Evolutionary conservation across 352 stramenopile genomes (phyloP).

Genomic region (Globisporangium cystogenes): DNA sequence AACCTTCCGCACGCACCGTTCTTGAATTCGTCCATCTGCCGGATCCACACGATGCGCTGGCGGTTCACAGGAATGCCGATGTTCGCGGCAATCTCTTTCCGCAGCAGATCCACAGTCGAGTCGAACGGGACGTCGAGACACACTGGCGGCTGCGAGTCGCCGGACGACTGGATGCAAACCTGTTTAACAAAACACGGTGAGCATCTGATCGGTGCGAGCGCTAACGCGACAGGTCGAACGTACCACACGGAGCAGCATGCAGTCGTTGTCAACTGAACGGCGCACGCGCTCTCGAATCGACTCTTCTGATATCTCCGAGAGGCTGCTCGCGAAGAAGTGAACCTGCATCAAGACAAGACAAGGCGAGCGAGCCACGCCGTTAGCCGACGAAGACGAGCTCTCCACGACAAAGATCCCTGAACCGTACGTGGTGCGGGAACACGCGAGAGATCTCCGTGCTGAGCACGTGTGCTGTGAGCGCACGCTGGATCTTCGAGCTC

Average conservation of each 20-base stretch:
- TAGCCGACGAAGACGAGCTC: no score
- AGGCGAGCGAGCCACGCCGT: not conserved
- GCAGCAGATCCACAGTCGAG: slow-evolving; percentile 60
- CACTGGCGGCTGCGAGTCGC: slow-evolving; percentile 67
- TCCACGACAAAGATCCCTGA: no score
- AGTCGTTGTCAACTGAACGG: slow-evolving; percentile 80
- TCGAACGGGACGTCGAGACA: slow-evolving; percentile 83
- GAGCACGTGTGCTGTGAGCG: slow-evolving; percentile 73
- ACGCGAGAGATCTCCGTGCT: slow-evolving; percentile 84
- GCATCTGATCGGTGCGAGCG: not conserved
- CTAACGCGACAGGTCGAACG: slow-evolving; percentile 1
- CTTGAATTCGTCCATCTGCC: slow-evolving; percentile 77
- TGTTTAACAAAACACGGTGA: slow-evolving; percentile 7
- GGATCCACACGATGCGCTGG: slow-evolving; percentile 90
- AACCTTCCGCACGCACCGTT: slow-evolving; percentile 38
- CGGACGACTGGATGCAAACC: slow-evolving; percentile 82
- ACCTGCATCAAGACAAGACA: slow-evolving; percentile 54
- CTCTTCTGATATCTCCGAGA: slow-evolving; percentile 81
- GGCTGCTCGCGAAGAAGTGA: slow-evolving; percentile 77
- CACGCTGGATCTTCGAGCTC: slow-evolving; percentile 73
- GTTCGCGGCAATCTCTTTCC: slow-evolving; percentile 71
- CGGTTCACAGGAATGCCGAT: slow-evolving; percentile 75
- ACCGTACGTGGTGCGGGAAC: slow-evolving; percentile 80
- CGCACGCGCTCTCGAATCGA: slow-evolving; percentile 78
- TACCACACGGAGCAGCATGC: slow-evolving; percentile 83